phyloP scores from a whole-genome alignment of 2,329 filamentous ascomycete genomes.

The Colletotrichum echinochloae region DNA sequence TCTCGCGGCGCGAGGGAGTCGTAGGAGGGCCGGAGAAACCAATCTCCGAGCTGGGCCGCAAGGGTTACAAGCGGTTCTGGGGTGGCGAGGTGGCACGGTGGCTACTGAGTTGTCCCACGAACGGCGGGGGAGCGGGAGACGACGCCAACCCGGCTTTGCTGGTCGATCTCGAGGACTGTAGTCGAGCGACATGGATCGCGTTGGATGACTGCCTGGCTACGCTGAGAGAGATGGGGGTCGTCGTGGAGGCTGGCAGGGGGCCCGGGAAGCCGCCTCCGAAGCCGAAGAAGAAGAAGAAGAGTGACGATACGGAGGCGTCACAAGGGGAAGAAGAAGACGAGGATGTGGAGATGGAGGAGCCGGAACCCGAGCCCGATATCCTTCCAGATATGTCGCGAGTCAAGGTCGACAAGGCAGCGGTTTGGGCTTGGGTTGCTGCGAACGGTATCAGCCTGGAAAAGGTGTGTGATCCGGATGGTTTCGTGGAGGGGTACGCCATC shows the following conservation, averaged over 20 bases:
- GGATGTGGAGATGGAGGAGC: constrained; percentile 43
- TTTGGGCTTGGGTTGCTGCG: constrained; percentile 75
- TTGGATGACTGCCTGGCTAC: constrained; percentile 85
- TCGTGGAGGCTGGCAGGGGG: constrained; percentile 67
- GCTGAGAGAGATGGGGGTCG: constrained; percentile 82
- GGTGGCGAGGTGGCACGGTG: constrained; percentile 84
- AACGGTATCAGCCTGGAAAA: constrained; percentile 73
- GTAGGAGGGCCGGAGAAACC: constrained; percentile 95
- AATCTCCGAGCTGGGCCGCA: constrained; percentile 84
- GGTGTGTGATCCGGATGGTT: constrained; percentile 80
- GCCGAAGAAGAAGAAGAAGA: constrained; percentile 30
- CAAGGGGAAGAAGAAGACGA: constrained; percentile 42
- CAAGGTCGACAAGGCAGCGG: constrained; percentile 63
- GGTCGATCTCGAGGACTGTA: constrained; percentile 77
- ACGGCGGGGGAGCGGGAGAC: not conserved
- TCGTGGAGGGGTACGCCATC: constrained; percentile 74
- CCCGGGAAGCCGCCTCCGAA: constrained; percentile 50
- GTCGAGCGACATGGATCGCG: constrained; percentile 83
- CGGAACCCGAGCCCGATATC: constrained; percentile 46
- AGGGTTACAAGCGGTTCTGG: constrained; percentile 89
- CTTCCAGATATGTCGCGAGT: constrained; percentile 57
- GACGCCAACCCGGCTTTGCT: constrained; percentile 51
- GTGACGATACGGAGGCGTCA: constrained; percentile 32
- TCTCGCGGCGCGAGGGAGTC: constrained; percentile 84
- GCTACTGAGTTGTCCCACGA: constrained; percentile 55